A percentile compares a stretch with the other conserved stretches of the same genome.
phyloP scores from a whole-genome alignment of 2,329 filamentous ascomycete genomes.

The Pseudohalonectria lignicola region DNA sequence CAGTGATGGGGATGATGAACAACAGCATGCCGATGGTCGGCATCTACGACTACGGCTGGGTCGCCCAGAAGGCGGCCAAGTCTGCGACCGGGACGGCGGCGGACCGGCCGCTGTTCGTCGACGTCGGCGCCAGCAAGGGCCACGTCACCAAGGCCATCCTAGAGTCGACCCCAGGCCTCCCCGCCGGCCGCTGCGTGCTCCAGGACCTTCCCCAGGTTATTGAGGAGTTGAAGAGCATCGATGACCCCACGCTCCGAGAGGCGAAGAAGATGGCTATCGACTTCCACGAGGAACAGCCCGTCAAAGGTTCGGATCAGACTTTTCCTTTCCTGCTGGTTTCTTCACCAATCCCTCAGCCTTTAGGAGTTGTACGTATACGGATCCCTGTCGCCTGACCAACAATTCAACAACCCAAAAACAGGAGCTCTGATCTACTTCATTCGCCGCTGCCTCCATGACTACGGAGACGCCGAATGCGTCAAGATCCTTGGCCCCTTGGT shows the following conservation, averaged over 20 bases:
- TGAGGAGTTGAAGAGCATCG: conserved; percentile 1
- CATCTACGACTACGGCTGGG: conserved; percentile 20
- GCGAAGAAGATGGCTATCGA: conserved; percentile 14
- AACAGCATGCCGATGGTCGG: conserved; percentile 12
- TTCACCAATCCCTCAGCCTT: too few relatives aligned
- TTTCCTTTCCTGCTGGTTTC: too few relatives aligned
- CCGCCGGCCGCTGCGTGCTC: conserved; percentile 16
- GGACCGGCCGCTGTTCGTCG: conserved; percentile 17
- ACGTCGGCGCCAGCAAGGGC: conserved; percentile 22
- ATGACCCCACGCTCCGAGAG: conserved; percentile 8
- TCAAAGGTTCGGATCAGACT: conserved; percentile 17
- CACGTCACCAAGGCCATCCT: conserved; percentile 16
- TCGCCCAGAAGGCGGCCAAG: conserved; percentile 5
- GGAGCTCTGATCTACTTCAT: conserved; percentile 24
- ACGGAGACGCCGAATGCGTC: conserved; percentile 18
- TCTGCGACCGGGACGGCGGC: conserved; percentile 1
- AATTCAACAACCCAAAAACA: conserved; percentile 5
- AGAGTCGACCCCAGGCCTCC: conserved; percentile 13
- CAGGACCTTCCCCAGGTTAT: conserved; percentile 20
- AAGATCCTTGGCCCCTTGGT: conserved; percentile 17
- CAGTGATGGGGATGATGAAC: conserved; percentile 15
- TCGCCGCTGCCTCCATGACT: conserved; percentile 24
- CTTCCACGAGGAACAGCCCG: conserved; percentile 19
- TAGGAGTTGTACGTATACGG: too few relatives aligned
- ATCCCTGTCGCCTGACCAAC: conserved; percentile 1